Base-by-base conservation (phyloP, 2,329 filamentous ascomycete species). In the Fusarium fracticaudum region DNA sequence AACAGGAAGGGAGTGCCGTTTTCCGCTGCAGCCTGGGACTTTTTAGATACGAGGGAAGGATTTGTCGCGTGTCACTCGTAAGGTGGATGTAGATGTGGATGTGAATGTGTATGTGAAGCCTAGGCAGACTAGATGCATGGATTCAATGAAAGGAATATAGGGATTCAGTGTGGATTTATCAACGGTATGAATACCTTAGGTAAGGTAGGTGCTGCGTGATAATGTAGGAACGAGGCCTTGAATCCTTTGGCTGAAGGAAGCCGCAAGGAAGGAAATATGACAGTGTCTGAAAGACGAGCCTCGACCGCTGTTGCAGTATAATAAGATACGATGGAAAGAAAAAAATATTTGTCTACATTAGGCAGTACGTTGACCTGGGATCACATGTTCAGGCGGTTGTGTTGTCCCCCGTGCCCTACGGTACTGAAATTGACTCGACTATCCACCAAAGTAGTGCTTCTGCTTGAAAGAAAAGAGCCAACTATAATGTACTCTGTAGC, bases 61-160 rank as follows among this genome's bases (percentile, higher is more conserved):
- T 60, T 57, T 70, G 61, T 74, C 71, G 71, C 66, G 66, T 74
- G 60, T 67, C 65, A 71, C 43, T 70, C 66, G 48, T 54, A 55
- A 63, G 43, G 65, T 55, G 31, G 51, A 60, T 37, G 24, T 62
- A 26, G 40, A 40, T 58, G 20, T 29, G 58, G 45, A 61, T 41
- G 24, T 71, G 57, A 44, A 35, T 35, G 33, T 35, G 14, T 35
- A 15, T 35, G 33, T 35, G 33, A 35, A 33, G 38, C n/a, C 22
- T 41, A 40, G 35, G 33, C 14, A 37, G 35, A 40, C 24, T 40
- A 33, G 37, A 47, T 22, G 40, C 35, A 40, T 43, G 48, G 22
- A 55, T 41, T 22, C 37, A 41, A n/a, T 55, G 35, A 15, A 29
- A 55, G 48, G 50, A 55, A 57, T 37, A 43, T 62, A 40, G n/a